phyloP scores from a whole-genome alignment of 345 rosid genomes.

The Heritiera littoralis region DNA sequence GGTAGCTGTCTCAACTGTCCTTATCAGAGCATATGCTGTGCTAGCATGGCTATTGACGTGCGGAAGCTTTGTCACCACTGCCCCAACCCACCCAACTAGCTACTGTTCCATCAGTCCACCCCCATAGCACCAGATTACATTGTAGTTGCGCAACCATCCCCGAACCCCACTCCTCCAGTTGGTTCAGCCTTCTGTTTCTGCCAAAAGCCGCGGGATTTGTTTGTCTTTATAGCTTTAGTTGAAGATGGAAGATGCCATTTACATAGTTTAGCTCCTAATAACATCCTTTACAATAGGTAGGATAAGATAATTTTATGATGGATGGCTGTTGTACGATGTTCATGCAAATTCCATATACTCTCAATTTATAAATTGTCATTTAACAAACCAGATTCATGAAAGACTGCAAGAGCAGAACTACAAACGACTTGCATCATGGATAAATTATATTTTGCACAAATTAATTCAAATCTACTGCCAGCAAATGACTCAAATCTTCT shows the following conservation, averaged over 20 bases:
- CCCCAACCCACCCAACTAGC: neutral
- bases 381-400: neutral
- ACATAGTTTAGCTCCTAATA: neutral
- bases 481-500: neutral
- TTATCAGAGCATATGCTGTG: neutral
- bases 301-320: neutral
- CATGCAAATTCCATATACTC: neutral
- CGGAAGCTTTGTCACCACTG: neutral
- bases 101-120: neutral
- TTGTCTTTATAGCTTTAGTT: neutral
- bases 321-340: neutral
- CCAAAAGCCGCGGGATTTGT: too few species aligned
- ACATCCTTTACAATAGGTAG: neutral
- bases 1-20: neutral
- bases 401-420: neutral
- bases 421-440: slow-evolving; percentile 3
- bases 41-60: neutral
- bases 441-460: neutral
- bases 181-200: neutral
- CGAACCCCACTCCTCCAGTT: neutral
- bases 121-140: neutral
- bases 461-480: neutral
- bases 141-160: neutral
- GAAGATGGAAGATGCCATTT: neutral
- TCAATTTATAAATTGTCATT: neutral